Conservation (phyloP, 2,329 filamentous ascomycete genomes). For the Aspergillus fructus region DNA sequence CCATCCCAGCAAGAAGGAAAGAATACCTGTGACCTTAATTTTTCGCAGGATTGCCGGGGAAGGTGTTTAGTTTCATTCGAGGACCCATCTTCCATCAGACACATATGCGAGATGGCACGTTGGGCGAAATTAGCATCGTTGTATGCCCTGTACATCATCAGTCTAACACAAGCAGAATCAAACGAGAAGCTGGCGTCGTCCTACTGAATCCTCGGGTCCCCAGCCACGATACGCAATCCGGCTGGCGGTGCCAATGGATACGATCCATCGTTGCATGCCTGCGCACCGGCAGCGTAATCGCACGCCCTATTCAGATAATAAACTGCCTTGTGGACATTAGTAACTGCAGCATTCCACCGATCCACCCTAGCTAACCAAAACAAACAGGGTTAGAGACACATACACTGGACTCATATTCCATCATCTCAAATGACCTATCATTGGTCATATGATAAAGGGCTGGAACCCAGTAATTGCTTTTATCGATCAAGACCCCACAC, state of each 20-base stretch:
- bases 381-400: neutral
- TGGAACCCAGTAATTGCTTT: constrained; percentile 77
- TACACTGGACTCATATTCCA: constrained; percentile 20
- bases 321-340: constrained; percentile 14
- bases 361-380: neutral
- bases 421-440: constrained; percentile 18
- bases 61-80: constrained; percentile 57
- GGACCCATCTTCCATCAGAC: constrained; percentile 50
- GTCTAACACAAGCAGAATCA: neutral
- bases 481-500: constrained; percentile 66
- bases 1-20: constrained; percentile 42
- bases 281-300: constrained; percentile 15
- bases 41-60: constrained; percentile 50
- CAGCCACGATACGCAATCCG: constrained; percentile 25
- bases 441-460: constrained; percentile 59
- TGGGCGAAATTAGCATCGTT: constrained; percentile 18
- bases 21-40: constrained; percentile 36
- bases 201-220: constrained; percentile 19
- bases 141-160: constrained; percentile 16
- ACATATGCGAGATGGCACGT: constrained; percentile 58
- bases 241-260: constrained; percentile 21
- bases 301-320: constrained; percentile 25
- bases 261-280: constrained; percentile 9
- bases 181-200: neutral
- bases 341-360: neutral